Evolutionary conservation across 345 rosid genomes (phyloP).

Genomic region (Erucastrum elatum): DNA sequence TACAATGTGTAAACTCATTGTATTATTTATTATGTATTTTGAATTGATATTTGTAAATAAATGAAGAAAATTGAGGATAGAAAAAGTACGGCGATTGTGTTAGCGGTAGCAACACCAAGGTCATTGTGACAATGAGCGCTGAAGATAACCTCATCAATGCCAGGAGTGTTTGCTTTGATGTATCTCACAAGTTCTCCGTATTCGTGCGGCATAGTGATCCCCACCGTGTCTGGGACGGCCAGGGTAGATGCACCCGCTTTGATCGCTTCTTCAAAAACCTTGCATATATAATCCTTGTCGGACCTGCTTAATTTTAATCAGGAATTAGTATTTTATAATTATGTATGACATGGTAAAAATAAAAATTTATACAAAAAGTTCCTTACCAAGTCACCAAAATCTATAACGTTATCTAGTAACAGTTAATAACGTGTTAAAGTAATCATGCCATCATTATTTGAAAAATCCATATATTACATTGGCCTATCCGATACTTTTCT

Average conservation of each 20-base stretch:
- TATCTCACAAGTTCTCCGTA: constrained; percentile 71
- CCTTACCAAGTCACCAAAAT: too few relatives aligned
- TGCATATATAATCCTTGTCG: constrained; percentile 49
- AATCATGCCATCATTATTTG: too few relatives aligned
- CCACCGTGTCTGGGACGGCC: constrained; percentile 84
- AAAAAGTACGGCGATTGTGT: constrained; percentile 63
- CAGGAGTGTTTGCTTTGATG: constrained; percentile 82
- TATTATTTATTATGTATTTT: neutral
- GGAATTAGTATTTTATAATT: neutral
- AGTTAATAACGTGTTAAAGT: neutral
- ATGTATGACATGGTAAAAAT: neutral
- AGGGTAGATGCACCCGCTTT: constrained; percentile 87
- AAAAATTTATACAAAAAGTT: neutral
- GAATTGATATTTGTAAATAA: neutral
- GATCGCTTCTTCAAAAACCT: constrained; percentile 72
- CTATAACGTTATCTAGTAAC: neutral
- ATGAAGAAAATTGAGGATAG: neutral
- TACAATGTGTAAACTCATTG: neutral
- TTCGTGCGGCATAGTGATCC: constrained; percentile 67
- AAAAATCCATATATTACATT: too few relatives aligned
- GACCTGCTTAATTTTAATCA: constrained; percentile 5
- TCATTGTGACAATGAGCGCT: constrained; percentile 93
- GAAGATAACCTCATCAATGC: constrained; percentile 70
- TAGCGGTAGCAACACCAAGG: constrained; percentile 96
- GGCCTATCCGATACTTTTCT: too few relatives aligned